Percentiles rank a stretch among this genome's conserved stretches.
phyloP scores from a whole-genome alignment of 176 grass and related monocot species.

The Bothriochloa decipiens region DNA sequence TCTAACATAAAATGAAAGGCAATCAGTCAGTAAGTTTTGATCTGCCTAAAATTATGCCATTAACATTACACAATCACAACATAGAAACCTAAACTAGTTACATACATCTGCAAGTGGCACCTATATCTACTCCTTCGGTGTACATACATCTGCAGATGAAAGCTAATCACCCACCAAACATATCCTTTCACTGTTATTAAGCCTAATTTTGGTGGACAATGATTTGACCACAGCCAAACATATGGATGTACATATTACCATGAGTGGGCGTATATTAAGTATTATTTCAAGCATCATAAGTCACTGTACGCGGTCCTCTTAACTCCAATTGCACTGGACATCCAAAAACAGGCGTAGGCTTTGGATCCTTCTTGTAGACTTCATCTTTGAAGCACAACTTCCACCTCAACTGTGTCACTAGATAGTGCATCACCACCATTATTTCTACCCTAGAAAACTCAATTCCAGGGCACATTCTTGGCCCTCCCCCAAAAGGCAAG shows the following conservation, averaged over 20 bases:
- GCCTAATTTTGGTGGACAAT: neutral
- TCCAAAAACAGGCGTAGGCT: conserved; percentile 33
- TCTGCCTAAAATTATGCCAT: neutral
- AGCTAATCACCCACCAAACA: neutral
- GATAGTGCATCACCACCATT: conserved; percentile 48
- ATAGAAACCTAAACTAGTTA: neutral
- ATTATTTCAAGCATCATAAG: neutral
- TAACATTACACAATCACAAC: neutral
- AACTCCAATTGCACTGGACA: conserved; percentile 31
- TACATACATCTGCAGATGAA: neutral
- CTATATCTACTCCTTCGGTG: neutral
- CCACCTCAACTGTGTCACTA: conserved; percentile 47
- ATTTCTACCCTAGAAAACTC: conserved; percentile 52
- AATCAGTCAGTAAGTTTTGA: too few relatives aligned
- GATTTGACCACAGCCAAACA: neutral
- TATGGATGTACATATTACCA: too few relatives aligned
- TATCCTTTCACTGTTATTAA: neutral
- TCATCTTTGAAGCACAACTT: conserved; percentile 33
- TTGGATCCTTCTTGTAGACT: conserved; percentile 43
- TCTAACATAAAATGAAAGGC: too few relatives aligned
- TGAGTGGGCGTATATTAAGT: neutral
- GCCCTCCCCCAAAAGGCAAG: conserved; percentile 52
- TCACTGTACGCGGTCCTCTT: neutral
- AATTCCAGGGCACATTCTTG: conserved; percentile 49
- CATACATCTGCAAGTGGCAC: neutral